These are phyloP conservation scores for Asterionellopsis glacialis DNA, from an alignment of 108 stramenopile species.

Conservation along the genomic window DNA sequence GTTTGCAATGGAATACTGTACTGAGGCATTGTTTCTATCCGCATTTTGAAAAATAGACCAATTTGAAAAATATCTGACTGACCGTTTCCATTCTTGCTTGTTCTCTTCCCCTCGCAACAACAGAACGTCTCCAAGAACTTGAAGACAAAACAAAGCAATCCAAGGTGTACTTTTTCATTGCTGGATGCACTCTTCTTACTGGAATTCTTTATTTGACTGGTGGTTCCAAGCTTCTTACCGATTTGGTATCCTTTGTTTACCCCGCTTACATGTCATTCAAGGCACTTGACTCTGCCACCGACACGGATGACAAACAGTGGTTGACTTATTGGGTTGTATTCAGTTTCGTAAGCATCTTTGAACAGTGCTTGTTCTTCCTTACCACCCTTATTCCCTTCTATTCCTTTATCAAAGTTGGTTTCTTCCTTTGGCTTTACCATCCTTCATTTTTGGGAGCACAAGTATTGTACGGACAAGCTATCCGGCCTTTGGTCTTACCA, in stretches of 20 bases:
- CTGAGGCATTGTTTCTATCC: background rate
- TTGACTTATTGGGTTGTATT: conserved; percentile 98
- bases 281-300: conserved; percentile 78
- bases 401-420: conserved; percentile 66
- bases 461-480: conserved; percentile 60
- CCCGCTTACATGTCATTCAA: conserved; percentile 98
- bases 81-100: background rate
- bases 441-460: conserved; percentile 74
- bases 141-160: conserved; percentile 78
- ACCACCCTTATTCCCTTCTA: conserved; percentile 71
- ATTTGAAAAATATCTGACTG: background rate
- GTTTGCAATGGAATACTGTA: background rate
- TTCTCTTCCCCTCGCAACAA: conserved; percentile 6
- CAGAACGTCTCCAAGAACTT: conserved; percentile 72
- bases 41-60: background rate
- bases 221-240: conserved; percentile 78
- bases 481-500: conserved; percentile 58
- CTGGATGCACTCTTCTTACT: conserved; percentile 20
- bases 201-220: conserved; percentile 44
- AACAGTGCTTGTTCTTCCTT: conserved; percentile 42
- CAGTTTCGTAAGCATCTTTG: conserved; percentile 67
- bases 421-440: conserved; percentile 84
- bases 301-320: conserved; percentile 90
- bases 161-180: conserved; percentile 72
- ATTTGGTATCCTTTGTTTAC: conserved; percentile 90